phyloP scores from a whole-genome alignment of 1,139 yeast species.

The Zygotorulaspora mrakii region DNA sequence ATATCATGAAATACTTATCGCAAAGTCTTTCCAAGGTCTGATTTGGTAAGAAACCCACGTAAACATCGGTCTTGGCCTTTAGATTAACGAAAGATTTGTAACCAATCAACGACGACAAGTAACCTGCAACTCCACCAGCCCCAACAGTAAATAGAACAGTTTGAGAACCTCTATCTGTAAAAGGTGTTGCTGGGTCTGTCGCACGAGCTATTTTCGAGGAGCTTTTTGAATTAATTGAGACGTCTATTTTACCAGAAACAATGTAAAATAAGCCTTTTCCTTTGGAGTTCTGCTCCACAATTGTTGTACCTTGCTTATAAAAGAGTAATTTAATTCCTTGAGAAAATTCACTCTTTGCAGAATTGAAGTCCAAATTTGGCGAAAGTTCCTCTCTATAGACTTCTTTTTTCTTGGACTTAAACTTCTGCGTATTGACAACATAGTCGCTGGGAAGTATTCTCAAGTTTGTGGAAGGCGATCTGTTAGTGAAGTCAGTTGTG shows the following conservation, averaged over 20 bases:
- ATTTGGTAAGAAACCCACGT: slow-evolving; percentile 71
- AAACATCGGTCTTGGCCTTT: slow-evolving; percentile 52
- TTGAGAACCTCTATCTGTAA: slow-evolving; percentile 32
- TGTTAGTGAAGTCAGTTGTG: slow-evolving; percentile 16
- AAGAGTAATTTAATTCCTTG: slow-evolving; percentile 55
- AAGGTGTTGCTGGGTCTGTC: slow-evolving; percentile 16
- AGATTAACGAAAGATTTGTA: slow-evolving; percentile 73
- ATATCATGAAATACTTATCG: slow-evolving; percentile 73
- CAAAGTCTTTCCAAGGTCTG: slow-evolving; percentile 58
- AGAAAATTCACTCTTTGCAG: slow-evolving; percentile 63
- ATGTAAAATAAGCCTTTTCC: slow-evolving; percentile 77
- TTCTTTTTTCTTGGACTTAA: slow-evolving; percentile 17
- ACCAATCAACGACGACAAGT: slow-evolving; percentile 75
- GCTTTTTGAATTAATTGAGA: slow-evolving; percentile 40
- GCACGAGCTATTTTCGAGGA: slow-evolving; percentile 2
- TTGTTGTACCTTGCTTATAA: slow-evolving; percentile 50
- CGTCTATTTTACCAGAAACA: slow-evolving; percentile 71
- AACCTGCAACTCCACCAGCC: slow-evolving; percentile 86
- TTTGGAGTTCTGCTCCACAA: slow-evolving; percentile 62
- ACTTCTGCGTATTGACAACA: slow-evolving; percentile 22
- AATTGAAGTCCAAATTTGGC: slow-evolving; percentile 42
- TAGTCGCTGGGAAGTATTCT: slow-evolving; percentile 32
- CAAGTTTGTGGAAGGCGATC: slow-evolving; percentile 23
- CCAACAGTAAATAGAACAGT: slow-evolving; percentile 54
- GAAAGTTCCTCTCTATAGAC: slow-evolving; percentile 28